Percentiles rank a stretch among this genome's conserved stretches.
Conservation (phyloP, 306 rosid genomes). For the Prunus mume region DNA sequence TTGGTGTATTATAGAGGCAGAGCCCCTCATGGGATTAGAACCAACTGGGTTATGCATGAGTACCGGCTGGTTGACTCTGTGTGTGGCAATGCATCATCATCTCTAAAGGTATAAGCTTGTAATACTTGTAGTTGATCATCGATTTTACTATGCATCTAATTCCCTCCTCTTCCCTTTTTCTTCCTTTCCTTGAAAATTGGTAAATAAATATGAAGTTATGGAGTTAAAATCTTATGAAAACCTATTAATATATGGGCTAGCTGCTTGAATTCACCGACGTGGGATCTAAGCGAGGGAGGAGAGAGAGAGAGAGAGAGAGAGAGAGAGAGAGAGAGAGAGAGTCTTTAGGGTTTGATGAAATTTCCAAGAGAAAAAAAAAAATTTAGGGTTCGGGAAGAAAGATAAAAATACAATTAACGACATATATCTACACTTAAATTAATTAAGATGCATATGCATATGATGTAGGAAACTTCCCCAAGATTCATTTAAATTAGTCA, state of each 20-base stretch:
- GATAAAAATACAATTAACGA: background rate
- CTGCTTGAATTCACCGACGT: background rate
- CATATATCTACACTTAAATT: too few species aligned
- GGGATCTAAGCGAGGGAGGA: background rate
- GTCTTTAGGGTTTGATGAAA: background rate
- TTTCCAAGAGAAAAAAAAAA: background rate
- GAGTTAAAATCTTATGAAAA: background rate
- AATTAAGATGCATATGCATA: background rate
- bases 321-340: background rate
- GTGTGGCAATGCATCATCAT: conserved; percentile 41
- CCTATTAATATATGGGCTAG: background rate
- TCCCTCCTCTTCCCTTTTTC: background rate
- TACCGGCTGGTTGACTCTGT: conserved; percentile 65
- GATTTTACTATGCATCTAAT: background rate
- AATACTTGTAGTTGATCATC: background rate
- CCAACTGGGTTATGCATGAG: conserved; percentile 98
- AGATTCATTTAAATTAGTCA: background rate
- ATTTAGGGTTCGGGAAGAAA: background rate
- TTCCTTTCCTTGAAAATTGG: background rate
- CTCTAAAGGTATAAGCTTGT: conserved; percentile 57
- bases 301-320: background rate
- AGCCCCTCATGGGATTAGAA: conserved; percentile 92
- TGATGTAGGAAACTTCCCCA: background rate
- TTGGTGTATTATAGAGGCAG: conserved; percentile 87
- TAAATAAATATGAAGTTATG: background rate